Evolutionary conservation across 805 yeast genomes (phyloP).

Genomic region (Pichia kluyveri): DNA sequence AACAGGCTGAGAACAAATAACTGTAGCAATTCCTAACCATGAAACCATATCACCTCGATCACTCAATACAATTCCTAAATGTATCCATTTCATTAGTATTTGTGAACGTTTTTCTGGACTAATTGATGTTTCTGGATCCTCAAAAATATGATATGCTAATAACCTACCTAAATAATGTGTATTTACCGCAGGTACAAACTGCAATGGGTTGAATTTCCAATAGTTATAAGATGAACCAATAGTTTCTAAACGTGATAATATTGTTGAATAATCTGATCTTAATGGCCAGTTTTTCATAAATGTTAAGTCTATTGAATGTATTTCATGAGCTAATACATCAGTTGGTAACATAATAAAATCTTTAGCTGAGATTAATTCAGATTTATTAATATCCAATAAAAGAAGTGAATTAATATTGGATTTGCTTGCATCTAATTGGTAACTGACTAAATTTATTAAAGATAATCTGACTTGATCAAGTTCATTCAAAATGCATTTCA

Average conservation of each 20-base stretch:
- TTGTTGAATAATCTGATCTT: constrained; percentile 61
- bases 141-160: constrained; percentile 59
- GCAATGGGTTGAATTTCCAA: constrained; percentile 60
- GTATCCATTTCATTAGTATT: constrained; percentile 74
- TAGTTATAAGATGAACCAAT: constrained; percentile 35
- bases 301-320: constrained; percentile 57
- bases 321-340: constrained; percentile 48
- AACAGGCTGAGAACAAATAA: constrained; percentile 74
- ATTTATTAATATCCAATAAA: neutral
- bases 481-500: neutral
- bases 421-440: neutral
- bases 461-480: neutral
- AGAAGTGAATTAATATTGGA: neutral
- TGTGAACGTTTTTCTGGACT: constrained; percentile 45
- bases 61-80: constrained; percentile 69
- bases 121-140: constrained; percentile 30
- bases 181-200: constrained; percentile 57
- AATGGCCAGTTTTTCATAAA: constrained; percentile 74
- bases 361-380: constrained; percentile 19
- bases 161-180: constrained; percentile 74
- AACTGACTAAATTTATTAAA: neutral
- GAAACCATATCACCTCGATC: constrained; percentile 85
- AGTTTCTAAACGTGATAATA: constrained; percentile 39
- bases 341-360: constrained; percentile 46
- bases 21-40: constrained; percentile 85